Evolutionary conservation across 1,139 yeast species (phyloP), one percentile per base, ranked within the genome.

Genomic region (Saccharomycopsis phalli): DNA sequence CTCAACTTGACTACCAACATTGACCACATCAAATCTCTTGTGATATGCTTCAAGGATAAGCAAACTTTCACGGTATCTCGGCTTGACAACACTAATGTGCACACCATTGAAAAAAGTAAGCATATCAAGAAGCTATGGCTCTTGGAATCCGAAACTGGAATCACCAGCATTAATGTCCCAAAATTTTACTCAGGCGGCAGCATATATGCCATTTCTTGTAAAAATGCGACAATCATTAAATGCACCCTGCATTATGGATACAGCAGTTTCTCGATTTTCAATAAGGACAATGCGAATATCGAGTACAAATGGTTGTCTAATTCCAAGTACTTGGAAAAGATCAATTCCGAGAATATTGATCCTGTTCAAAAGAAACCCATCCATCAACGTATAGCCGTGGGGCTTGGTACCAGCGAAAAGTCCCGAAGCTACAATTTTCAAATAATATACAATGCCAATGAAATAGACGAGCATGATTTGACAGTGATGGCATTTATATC

Each of bases 281-380:
- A n/a, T 7, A 3, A 31, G 4, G 29, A 20, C 18, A 29, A 22
- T 19, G 22, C 25, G 8, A 3, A 13, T 11, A 16, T 26, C n/a
- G 38, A 34, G 10, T 42, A 36, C 20, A 23, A 45, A 13, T 44
- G 47, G 47, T 17, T 41, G 7, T 33, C 27, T 20, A 31, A 29
- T 17, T 36, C 44, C 7, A 42, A 37, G 21, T 45, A 45, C 29
- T 33, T 45, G 20, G 46, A 45, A 19, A 39, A 38, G 30, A 38
- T 44, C 14, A 34, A 32, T 13, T 20, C 39, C 29, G 11, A 25
- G 14, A 14, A 14, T 10, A 31, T 6, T 4, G 41, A 38, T 18
- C 13, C 21, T 13, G 11, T 31, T 4, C n/a, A 17, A 4, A 31
- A 30, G 5, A 19, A 21, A 16, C 39, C 37, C 1, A 23, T 34